Evolutionary conservation across 768 basidiomycete genomes (phyloP).

Genomic region (Boletus huronensis): DNA sequence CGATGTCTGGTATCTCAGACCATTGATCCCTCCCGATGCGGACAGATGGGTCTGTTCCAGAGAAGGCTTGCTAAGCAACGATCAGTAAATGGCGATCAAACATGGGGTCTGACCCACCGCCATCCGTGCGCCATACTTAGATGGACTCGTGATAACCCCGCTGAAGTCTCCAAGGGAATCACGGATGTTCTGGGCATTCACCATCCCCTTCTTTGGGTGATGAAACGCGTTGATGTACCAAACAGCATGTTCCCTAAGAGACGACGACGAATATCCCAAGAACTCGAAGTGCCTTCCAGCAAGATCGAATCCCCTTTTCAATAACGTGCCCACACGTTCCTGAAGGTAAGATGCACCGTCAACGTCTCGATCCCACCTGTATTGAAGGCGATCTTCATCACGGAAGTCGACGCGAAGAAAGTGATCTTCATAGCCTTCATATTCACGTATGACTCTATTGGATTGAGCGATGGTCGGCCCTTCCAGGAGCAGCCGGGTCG

Average conservation of each 20-base stretch:
- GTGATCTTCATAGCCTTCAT: slow-evolving; percentile 53
- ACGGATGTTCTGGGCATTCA: slow-evolving; percentile 61
- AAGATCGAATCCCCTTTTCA: slow-evolving; percentile 65
- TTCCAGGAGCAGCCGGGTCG: slow-evolving; percentile 69
- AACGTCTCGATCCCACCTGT: slow-evolving; percentile 66
- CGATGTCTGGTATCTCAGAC: slow-evolving; percentile 59
- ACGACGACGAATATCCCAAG: slow-evolving; percentile 77
- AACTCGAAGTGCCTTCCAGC: slow-evolving; percentile 76
- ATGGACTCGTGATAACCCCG: slow-evolving; percentile 54
- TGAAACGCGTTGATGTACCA: slow-evolving; percentile 75
- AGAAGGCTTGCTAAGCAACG: slow-evolving; percentile 60
- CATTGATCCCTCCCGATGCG: slow-evolving; percentile 54
- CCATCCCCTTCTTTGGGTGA: slow-evolving; percentile 38
- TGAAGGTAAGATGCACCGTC: slow-evolving; percentile 55
- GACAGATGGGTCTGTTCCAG: slow-evolving; percentile 74
- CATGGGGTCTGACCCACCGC: slow-evolving; percentile 33
- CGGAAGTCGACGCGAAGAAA: slow-evolving; percentile 84
- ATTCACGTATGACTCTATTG: slow-evolving; percentile 76
- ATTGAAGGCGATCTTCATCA: slow-evolving; percentile 76
- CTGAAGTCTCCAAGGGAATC: slow-evolving; percentile 65
- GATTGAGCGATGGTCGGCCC: slow-evolving; percentile 75
- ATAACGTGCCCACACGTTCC: slow-evolving; percentile 52
- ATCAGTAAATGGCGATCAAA: slow-evolving; percentile 3
- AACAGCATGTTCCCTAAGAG: slow-evolving; percentile 74
- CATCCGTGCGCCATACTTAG: slow-evolving; percentile 79